These are phyloP conservation scores for Saccharomyces hybrid DNA, from an alignment of 1,139 yeast species.

Conservation along the genomic window DNA sequence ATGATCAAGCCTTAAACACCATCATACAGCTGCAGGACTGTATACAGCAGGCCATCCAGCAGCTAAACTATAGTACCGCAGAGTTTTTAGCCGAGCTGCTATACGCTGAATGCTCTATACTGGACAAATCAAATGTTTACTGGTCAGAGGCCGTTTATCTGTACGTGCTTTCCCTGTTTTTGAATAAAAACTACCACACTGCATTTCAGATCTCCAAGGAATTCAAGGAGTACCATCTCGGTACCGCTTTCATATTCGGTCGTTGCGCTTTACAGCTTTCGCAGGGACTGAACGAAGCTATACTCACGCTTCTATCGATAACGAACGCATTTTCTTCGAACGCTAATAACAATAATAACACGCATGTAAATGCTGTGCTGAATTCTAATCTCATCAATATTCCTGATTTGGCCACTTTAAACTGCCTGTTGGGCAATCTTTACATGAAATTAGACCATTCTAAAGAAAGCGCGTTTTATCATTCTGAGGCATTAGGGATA, in stretches of 20 bases:
- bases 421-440: conserved; percentile 64
- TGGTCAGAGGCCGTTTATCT: conserved; percentile 23
- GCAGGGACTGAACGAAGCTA: conserved; percentile 19
- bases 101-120: conserved; percentile 20
- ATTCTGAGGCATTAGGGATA: conserved; percentile 56
- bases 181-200: conserved; percentile 20
- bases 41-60: conserved; percentile 18
- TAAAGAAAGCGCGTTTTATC: conserved; percentile 58
- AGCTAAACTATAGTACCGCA: conserved; percentile 28
- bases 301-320: conserved; percentile 1
- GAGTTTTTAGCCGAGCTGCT: conserved; percentile 28
- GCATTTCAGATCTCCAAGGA: conserved; percentile 20
- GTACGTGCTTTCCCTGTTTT: conserved; percentile 24
- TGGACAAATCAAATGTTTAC: conserved; percentile 14
- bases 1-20: neutral
- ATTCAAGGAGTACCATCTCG: conserved; percentile 19
- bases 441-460: conserved; percentile 52
- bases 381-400: conserved; percentile 9
- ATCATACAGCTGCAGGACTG: conserved; percentile 9
- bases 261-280: conserved; percentile 22
- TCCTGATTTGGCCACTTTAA: conserved; percentile 63
- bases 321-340: conserved; percentile 6
- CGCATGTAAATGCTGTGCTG: conserved; percentile 1
- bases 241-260: conserved; percentile 25
- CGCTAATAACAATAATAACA: neutral